Percentiles rank a stretch among this genome's conserved stretches.
Conservation (phyloP, 495 filamentous ascomycete genomes). For the Penicillium mononematosum region DNA sequence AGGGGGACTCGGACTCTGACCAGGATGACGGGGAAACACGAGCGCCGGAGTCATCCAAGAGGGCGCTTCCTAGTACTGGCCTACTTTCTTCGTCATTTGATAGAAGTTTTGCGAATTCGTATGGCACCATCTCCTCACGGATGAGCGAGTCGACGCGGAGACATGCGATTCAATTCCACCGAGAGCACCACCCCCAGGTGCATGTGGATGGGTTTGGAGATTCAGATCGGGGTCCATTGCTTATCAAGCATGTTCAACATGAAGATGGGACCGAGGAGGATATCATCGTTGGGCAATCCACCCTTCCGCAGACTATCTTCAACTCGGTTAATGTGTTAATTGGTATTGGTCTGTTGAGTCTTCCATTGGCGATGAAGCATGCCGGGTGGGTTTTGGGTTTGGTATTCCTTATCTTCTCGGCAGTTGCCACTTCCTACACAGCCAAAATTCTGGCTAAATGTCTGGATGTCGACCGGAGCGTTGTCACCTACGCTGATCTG, state of each 20-base stretch:
- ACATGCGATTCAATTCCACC: conserved; percentile 69
- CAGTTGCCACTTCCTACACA: conserved; percentile 78
- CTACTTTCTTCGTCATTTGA: conserved; percentile 56
- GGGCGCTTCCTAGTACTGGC: conserved; percentile 19
- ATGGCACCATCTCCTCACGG: conserved; percentile 71
- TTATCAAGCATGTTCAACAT: conserved; percentile 80
- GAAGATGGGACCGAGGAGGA: conserved; percentile 83
- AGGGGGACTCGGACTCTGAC: conserved; percentile 22
- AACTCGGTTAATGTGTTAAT: conserved; percentile 96
- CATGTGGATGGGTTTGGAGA: conserved; percentile 47
- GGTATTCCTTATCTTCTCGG: conserved; percentile 68
- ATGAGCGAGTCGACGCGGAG: conserved; percentile 66
- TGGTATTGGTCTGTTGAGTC: conserved; percentile 82
- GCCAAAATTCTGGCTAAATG: conserved; percentile 85
- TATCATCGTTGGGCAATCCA: conserved; percentile 86
- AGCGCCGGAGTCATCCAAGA: conserved; percentile 22
- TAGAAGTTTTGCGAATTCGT: conserved; percentile 72
- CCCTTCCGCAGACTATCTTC: conserved; percentile 91
- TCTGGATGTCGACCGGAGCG: conserved; percentile 76
- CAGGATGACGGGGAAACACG: conserved; percentile 21
- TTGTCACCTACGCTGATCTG: conserved; percentile 88
- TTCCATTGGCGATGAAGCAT: conserved; percentile 87
- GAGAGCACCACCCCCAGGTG: conserved; percentile 70
- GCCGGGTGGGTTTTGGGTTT: conserved; percentile 89
- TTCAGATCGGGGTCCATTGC: conserved; percentile 71